Percentiles rank a stretch among this genome's conserved stretches.
Evolutionary conservation across 2,329 filamentous ascomycete genomes (phyloP).

Genomic region (Claviceps monticola): DNA sequence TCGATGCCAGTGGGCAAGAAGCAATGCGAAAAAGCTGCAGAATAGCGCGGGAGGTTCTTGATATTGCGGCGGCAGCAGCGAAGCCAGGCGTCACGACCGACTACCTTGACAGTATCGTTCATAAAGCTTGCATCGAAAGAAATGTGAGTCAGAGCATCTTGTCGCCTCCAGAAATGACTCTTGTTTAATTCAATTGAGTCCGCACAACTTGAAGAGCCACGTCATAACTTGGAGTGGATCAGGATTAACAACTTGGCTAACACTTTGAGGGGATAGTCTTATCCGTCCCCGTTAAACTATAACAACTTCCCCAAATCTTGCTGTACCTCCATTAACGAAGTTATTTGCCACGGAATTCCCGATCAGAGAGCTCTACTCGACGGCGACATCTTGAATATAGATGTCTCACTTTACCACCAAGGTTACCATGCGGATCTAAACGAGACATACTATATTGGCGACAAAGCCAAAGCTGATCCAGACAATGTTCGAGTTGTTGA

Average conservation of each 20-base stretch:
- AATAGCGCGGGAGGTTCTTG: constrained; percentile 78
- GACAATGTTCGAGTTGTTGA: constrained; percentile 87
- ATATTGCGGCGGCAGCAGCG: constrained; percentile 71
- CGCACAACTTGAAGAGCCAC: background rate
- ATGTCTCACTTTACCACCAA: constrained; percentile 85
- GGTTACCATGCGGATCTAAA: constrained; percentile 96
- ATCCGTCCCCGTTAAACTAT: constrained; percentile 91
- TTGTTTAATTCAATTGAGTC: background rate
- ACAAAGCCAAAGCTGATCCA: constrained; percentile 68
- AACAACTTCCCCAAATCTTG: constrained; percentile 95
- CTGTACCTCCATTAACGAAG: constrained; percentile 91
- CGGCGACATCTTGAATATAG: constrained; percentile 94
- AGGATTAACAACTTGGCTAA: background rate
- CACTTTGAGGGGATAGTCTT: constrained; percentile 47
- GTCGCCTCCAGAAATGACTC: background rate
- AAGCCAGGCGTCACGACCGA: constrained; percentile 93
- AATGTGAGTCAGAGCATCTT: constrained; percentile 45
- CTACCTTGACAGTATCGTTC: constrained; percentile 85
- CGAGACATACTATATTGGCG: constrained; percentile 96
- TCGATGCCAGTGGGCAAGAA: constrained; percentile 68
- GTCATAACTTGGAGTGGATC: background rate
- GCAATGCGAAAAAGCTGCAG: constrained; percentile 88
- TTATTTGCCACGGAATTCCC: constrained; percentile 97
- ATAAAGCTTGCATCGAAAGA: constrained; percentile 87
- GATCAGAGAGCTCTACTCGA: constrained; percentile 78